These are phyloP conservation scores for Geranium incanum DNA, from an alignment of 441 rosid genomes.

Conservation along the genomic window DNA sequence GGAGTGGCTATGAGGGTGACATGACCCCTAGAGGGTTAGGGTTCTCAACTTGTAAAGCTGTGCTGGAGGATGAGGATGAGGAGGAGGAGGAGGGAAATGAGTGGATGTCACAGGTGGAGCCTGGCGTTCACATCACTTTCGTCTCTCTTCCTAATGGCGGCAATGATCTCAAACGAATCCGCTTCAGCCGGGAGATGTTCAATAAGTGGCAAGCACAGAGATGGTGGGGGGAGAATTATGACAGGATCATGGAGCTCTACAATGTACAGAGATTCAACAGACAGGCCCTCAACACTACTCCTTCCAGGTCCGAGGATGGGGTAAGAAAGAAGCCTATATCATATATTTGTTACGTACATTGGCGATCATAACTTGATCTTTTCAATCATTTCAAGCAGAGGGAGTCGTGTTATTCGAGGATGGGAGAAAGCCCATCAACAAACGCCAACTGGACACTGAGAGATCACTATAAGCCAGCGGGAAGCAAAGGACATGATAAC, in stretches of 20 bases:
- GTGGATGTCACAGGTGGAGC: constrained; percentile 99
- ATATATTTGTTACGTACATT: too few species aligned
- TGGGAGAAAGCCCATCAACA: constrained; percentile 48
- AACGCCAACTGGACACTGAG: constrained; percentile 71
- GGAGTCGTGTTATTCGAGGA: constrained; percentile 69
- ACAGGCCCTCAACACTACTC: constrained; percentile 75
- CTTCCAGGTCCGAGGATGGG: constrained; percentile 86
- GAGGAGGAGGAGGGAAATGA: constrained; percentile 57
- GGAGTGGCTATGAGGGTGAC: neutral
- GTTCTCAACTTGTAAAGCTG: too few species aligned
- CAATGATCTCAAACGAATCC: constrained; percentile 88
- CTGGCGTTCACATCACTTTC: constrained; percentile 95
- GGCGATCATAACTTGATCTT: too few species aligned
- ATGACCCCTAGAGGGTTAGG: too few species aligned
- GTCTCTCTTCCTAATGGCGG: constrained; percentile 89
- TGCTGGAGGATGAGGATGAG: constrained; percentile 44
- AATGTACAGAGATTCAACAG: constrained; percentile 95
- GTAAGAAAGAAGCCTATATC: constrained; percentile 25
- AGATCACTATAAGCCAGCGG: constrained; percentile 50
- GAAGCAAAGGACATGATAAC: constrained; percentile 19
- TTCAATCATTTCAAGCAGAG: constrained; percentile 30
- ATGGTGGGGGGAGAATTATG: constrained; percentile 99
- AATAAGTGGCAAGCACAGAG: constrained; percentile 91
- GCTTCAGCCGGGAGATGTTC: constrained; percentile 33
- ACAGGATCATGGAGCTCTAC: constrained; percentile 91